A percentile compares a stretch with the other conserved stretches of the same genome.
phyloP scores from a whole-genome alignment of 2,329 filamentous ascomycete species.

The Talaromyces sp. region DNA sequence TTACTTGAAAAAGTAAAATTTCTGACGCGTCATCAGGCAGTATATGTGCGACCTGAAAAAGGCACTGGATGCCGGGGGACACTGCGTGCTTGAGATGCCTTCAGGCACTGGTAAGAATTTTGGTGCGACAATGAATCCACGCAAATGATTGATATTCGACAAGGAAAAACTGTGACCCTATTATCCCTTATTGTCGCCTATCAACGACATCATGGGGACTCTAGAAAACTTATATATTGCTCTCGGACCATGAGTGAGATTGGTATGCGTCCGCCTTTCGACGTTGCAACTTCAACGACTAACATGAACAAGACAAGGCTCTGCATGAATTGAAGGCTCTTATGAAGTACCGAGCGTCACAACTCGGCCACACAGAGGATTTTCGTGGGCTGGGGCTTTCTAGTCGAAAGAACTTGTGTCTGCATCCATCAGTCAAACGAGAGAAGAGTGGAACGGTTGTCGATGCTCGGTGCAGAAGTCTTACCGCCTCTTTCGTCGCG shows the following conservation, averaged over 20 bases:
- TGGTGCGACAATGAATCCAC: not conserved
- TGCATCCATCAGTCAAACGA: constrained; percentile 92
- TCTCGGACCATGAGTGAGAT: constrained; percentile 99
- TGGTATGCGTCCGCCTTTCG: constrained; percentile 18
- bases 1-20: not conserved
- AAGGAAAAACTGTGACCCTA: constrained; percentile 81
- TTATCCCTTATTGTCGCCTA: constrained; percentile 95
- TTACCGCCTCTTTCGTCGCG: constrained; percentile 95
- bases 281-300: not conserved
- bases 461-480: constrained; percentile 89
- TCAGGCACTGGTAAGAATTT: constrained; percentile 72
- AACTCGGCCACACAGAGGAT: constrained; percentile 88
- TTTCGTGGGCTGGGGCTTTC: constrained; percentile 90
- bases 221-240: constrained; percentile 96
- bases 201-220: constrained; percentile 88
- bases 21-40: constrained; percentile 18
- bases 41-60: constrained; percentile 83
- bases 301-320: constrained; percentile 67
- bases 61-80: constrained; percentile 89
- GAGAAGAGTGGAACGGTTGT: constrained; percentile 95
- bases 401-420: constrained; percentile 93
- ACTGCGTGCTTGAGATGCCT: constrained; percentile 98
- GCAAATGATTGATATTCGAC: not conserved
- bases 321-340: constrained; percentile 84
- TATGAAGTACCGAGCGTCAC: constrained; percentile 90